phyloP scores from a whole-genome alignment of 2,329 filamentous ascomycete genomes.

The Ilyonectria mors-panacis region DNA sequence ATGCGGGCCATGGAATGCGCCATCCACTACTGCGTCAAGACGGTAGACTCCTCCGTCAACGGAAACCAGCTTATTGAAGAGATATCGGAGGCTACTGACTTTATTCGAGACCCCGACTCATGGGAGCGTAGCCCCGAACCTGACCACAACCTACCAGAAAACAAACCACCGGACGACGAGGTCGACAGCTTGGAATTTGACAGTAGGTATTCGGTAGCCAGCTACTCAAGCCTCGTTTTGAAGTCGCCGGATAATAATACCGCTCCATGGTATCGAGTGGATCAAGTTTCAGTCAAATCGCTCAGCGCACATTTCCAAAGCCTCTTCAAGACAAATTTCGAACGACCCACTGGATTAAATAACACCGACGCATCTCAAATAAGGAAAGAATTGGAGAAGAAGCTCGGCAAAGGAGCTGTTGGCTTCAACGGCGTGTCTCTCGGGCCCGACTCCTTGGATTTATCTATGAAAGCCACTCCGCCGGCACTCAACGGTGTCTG shows the following conservation, averaged over 20 bases:
- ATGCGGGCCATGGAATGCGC: conserved; percentile 28
- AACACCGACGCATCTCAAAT: background rate
- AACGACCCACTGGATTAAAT: too few species aligned
- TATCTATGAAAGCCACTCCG: conserved; percentile 4
- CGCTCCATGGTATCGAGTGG: conserved; percentile 1
- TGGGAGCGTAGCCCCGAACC: conserved; percentile 14
- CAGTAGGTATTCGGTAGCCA: background rate
- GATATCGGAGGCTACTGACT: conserved; percentile 2
- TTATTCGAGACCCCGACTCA: conserved; percentile 12
- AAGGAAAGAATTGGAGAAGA: background rate
- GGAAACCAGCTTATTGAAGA: conserved; percentile 22
- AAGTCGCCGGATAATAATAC: background rate
- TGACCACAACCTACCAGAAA: background rate
- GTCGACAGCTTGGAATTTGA: conserved; percentile 17
- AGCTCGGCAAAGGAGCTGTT: conserved; percentile 18
- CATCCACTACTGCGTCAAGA: conserved; percentile 32
- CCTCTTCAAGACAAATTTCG: conserved; percentile 8
- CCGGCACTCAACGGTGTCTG: conserved; percentile 19
- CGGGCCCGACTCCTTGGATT: background rate
- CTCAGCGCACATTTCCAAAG: conserved; percentile 22
- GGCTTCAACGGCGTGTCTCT: conserved; percentile 11
- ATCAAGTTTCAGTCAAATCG: conserved; percentile 5
- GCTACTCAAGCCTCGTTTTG: conserved; percentile 6
- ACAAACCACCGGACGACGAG: conserved; percentile 8
- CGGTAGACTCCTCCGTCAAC: conserved; percentile 1